Percentiles rank a stretch among this genome's conserved stretches.
Conservation (phyloP, 139 green algal species). For the Spirogloea muscicola region DNA sequence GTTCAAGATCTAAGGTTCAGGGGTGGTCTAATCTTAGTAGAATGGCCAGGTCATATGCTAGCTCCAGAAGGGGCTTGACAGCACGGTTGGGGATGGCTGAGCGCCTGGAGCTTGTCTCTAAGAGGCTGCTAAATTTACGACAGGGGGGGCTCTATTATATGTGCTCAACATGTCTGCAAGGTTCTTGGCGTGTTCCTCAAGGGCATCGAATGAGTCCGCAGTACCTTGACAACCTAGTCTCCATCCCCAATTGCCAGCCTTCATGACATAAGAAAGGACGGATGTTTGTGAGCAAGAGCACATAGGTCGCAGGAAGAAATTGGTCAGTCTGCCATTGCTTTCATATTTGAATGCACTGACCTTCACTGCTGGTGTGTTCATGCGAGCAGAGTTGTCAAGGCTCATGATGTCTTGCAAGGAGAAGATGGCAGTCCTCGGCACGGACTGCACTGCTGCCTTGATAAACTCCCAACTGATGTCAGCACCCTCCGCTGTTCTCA, state of each 20-base stretch:
- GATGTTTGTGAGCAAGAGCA: not conserved
- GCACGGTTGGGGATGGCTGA: no score
- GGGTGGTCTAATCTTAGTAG: no score
- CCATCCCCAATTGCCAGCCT: slow-evolving; percentile 19
- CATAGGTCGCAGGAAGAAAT: not conserved
- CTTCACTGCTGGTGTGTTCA: slow-evolving; percentile 42
- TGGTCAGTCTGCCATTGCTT: slow-evolving; percentile 3
- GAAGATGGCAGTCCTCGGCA: not conserved
- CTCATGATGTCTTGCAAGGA: slow-evolving; percentile 86
- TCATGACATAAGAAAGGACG: not conserved
- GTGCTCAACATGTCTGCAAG: not conserved
- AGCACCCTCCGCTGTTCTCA: no score
- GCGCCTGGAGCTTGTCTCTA: no score
- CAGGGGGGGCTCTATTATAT: not conserved
- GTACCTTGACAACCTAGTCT: not conserved
- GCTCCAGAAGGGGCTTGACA: no score
- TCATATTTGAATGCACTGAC: slow-evolving; percentile 12
- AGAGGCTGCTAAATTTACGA: no score
- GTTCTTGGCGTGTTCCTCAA: not conserved
- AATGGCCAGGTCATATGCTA: no score
- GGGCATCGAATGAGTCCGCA: not conserved
- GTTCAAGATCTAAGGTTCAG: no score
- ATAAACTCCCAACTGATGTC: slow-evolving; percentile 65
- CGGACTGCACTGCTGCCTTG: slow-evolving; percentile 55
- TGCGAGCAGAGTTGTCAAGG: slow-evolving; percentile 73